Evolutionary conservation across 495 filamentous ascomycete genomes (phyloP), one percentile per base, ranked within the genome.

Genomic region (Aspergillus egyptiacus): DNA sequence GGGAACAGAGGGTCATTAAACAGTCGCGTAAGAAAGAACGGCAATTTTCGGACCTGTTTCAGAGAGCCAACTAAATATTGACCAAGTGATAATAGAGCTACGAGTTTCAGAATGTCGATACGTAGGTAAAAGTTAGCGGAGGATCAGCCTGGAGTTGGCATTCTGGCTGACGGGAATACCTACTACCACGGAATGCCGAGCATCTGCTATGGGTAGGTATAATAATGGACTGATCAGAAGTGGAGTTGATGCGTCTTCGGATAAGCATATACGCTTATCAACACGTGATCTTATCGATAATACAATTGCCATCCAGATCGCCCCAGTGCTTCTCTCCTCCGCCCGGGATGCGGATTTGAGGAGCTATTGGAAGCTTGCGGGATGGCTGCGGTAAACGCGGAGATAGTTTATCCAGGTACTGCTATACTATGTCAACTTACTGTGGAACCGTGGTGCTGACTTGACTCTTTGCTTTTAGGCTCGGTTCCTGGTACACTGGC

Each of bases 271-370:
- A 15, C 9, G 22, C n/a, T 48, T 61, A 63, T 63, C 60, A 39
- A 18, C 62, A 65, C 62, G 60, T 65, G 62, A 63, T 35, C 30
- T 30, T 25, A 36, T 32, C 33, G 59, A 65, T 62, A 58, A 57
- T 53, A 37, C 28, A 35, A 24, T 32, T 23, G 17, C n/a, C 5
- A 15, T 39, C 20, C 15, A 25, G 35, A n/a, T 31, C 38, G 25
- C 46, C 38, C 23, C 24, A 14, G 13, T 33, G 13, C 15, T 31
- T 33, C 28, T 28, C 28, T 31, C 8, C 9, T 36, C 28, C 31
- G 39, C 27, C 37, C n/a, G 22, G 17, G 34, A 32, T 20, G 38
- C n/a, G 18, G 28, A 41, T 36, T 36, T 6, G 28, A 50, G 28
- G 17, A 15, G 13, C n/a, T 10, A 44, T 31, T 17, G 31, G 17